These are phyloP conservation scores for Lepiota brunneoincarnata DNA, from an alignment of 768 basidiomycete species.

Conservation along the genomic window DNA sequence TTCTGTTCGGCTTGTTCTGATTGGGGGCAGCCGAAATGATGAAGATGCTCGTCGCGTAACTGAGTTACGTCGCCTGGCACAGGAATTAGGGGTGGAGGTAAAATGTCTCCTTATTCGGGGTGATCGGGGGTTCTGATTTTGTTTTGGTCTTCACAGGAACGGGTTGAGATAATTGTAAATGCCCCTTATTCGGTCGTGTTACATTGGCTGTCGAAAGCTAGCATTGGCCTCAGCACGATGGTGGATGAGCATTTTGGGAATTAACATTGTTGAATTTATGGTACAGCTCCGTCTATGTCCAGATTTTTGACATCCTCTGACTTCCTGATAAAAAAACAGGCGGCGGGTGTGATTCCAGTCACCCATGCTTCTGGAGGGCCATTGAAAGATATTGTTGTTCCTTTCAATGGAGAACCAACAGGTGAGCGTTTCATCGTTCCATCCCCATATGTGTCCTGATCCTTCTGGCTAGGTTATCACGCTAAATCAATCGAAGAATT, in stretches of 20 bases:
- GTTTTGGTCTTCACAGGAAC: slow-evolving; percentile 40
- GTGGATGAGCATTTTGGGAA: slow-evolving; percentile 98
- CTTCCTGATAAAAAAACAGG: slow-evolving; percentile 46
- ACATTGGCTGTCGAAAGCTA: slow-evolving; percentile 66
- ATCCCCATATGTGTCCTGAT: neutral
- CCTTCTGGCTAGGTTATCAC: slow-evolving; percentile 61
- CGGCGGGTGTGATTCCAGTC: slow-evolving; percentile 90
- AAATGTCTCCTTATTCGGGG: slow-evolving; percentile 12
- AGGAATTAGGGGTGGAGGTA: slow-evolving; percentile 65
- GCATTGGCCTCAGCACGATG: slow-evolving; percentile 94
- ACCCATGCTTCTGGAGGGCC: slow-evolving; percentile 94
- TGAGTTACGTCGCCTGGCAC: slow-evolving; percentile 53
- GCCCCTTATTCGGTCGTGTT: slow-evolving; percentile 74
- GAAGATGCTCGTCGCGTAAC: slow-evolving; percentile 72
- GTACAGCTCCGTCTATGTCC: slow-evolving; percentile 37
- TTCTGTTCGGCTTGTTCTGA: slow-evolving; percentile 61
- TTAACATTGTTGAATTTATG: slow-evolving; percentile 98
- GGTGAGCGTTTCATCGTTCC: slow-evolving; percentile 34
- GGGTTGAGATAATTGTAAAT: slow-evolving; percentile 80
- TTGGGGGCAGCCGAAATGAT: slow-evolving; percentile 84
- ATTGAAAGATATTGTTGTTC: slow-evolving; percentile 85
- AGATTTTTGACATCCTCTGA: neutral
- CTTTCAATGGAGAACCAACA: slow-evolving; percentile 66
- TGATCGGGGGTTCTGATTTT: neutral
- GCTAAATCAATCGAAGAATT: slow-evolving; percentile 65